Percentiles rank a stretch among this genome's conserved stretches.
Conservation (phyloP, 202 grass and related monocot species). For the Eragrostis tef region DNA sequence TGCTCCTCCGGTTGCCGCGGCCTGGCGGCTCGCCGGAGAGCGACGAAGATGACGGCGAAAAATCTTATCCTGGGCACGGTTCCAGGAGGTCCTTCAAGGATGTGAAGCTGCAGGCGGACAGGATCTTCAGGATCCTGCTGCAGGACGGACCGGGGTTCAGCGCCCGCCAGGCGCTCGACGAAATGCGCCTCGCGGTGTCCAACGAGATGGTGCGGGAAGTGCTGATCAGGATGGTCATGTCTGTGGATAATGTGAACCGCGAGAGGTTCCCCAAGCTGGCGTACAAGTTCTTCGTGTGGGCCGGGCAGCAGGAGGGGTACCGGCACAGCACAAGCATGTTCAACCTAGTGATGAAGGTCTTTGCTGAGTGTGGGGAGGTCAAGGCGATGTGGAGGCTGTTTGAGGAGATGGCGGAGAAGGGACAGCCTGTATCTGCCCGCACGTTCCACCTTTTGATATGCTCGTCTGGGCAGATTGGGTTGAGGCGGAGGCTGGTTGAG, state of each 20-base stretch:
- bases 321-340: slow-evolving; percentile 64
- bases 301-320: slow-evolving; percentile 68
- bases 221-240: slow-evolving; percentile 61
- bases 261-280: slow-evolving; percentile 72
- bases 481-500: slow-evolving; percentile 72
- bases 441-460: slow-evolving; percentile 90
- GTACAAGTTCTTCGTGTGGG: slow-evolving; percentile 87
- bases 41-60: slow-evolving; percentile 48
- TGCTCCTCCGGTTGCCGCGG: slow-evolving; percentile 61
- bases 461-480: slow-evolving; percentile 61
- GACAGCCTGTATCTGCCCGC: slow-evolving; percentile 63
- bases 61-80: background rate
- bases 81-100: slow-evolving; percentile 39
- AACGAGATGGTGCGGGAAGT: slow-evolving; percentile 66
- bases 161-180: slow-evolving; percentile 65
- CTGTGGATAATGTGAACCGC: slow-evolving; percentile 59
- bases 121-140: slow-evolving; percentile 66
- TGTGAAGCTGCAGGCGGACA: slow-evolving; percentile 49
- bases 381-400: slow-evolving; percentile 82
- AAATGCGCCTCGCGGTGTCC: slow-evolving; percentile 66
- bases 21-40: slow-evolving; percentile 23
- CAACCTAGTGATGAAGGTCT: slow-evolving; percentile 85
- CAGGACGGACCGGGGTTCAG: slow-evolving; percentile 89
- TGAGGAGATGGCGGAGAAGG: slow-evolving; percentile 78
- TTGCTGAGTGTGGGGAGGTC: slow-evolving; percentile 72